These are phyloP conservation scores for Candolleomyces aberdarensis DNA, from an alignment of 768 basidiomycete species.

Conservation along the genomic window DNA sequence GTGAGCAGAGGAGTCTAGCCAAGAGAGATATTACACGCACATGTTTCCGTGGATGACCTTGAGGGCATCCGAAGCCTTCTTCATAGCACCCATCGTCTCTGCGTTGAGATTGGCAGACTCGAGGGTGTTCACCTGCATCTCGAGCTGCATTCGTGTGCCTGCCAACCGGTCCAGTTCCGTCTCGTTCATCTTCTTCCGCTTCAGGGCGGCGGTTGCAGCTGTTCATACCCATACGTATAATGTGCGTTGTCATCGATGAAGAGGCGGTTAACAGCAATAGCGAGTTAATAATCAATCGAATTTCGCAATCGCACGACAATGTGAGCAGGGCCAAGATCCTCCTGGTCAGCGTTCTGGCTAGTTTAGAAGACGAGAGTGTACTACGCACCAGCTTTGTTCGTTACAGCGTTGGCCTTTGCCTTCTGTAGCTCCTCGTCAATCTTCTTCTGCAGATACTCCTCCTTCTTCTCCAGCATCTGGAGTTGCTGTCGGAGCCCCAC, in stretches of 20 bases:
- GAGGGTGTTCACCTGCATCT: slow-evolving; percentile 94
- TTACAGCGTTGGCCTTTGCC: slow-evolving; percentile 88
- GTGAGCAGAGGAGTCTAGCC: not conserved
- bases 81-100: slow-evolving; percentile 97
- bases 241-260: too few species aligned
- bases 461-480: slow-evolving; percentile 98
- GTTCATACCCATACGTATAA: slow-evolving; percentile 6
- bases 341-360: not conserved
- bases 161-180: slow-evolving; percentile 80
- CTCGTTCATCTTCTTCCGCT: slow-evolving; percentile 91
- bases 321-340: not conserved
- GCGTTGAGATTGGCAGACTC: slow-evolving; percentile 97
- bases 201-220: slow-evolving; percentile 89
- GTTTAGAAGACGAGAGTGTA: not conserved
- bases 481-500: slow-evolving; percentile 90
- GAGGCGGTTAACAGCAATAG: not conserved
- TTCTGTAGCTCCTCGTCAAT: slow-evolving; percentile 92
- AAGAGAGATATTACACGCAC: slow-evolving; percentile 45
- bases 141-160: slow-evolving; percentile 86
- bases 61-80: slow-evolving; percentile 88
- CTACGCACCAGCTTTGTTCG: slow-evolving; percentile 85
- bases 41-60: slow-evolving; percentile 86
- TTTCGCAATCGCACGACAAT: too few species aligned
- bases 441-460: slow-evolving; percentile 94
- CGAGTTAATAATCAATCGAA: not conserved